A percentile compares a stretch with the other conserved stretches of the same genome.
These are phyloP conservation scores for Cardamine resedifolia DNA, from an alignment of 345 rosid genomes.

Conservation along the genomic window DNA sequence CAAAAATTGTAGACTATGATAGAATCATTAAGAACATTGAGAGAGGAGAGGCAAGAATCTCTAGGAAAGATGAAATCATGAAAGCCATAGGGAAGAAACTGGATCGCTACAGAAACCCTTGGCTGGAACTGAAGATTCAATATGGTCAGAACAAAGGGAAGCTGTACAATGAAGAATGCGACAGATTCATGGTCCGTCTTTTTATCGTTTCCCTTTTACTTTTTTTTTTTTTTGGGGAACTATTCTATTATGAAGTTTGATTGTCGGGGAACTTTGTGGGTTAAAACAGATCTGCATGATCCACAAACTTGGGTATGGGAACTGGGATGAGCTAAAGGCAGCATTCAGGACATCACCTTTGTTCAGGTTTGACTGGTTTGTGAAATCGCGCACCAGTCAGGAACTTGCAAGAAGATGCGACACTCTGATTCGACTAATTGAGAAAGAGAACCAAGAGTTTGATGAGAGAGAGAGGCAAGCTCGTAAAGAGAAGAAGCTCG, in stretches of 20 bases:
- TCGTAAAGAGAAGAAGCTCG: conserved; percentile 96
- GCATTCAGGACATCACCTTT: conserved; percentile 89
- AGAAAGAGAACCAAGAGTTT: conserved; percentile 96
- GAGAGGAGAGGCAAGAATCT: conserved; percentile 94
- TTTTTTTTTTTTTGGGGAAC: not conserved
- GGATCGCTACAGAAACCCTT: conserved; percentile 99
- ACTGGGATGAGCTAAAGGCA: conserved; percentile 98
- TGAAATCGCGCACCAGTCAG: conserved; percentile 97
- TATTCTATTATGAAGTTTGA: not conserved
- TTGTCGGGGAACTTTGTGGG: not conserved
- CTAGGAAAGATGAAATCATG: conserved; percentile 99
- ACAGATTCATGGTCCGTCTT: conserved; percentile 75
- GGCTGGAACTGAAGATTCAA: conserved; percentile 98
- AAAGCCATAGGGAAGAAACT: conserved; percentile 96
- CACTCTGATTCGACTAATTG: conserved; percentile 90
- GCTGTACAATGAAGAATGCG: conserved; percentile 96
- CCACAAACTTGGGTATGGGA: conserved; percentile 98
- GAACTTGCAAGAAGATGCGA: conserved; percentile 98
- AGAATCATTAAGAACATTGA: conserved; percentile 97
- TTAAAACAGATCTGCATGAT: conserved; percentile 87
- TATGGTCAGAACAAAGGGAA: conserved; percentile 99
- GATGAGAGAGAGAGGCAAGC: conserved; percentile 99
- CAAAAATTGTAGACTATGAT: conserved; percentile 65
- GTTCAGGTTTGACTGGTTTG: conserved; percentile 99
- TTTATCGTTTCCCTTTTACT: not conserved